phyloP scores from a whole-genome alignment of 148 eudicot species.

The Drosera capensis region DNA sequence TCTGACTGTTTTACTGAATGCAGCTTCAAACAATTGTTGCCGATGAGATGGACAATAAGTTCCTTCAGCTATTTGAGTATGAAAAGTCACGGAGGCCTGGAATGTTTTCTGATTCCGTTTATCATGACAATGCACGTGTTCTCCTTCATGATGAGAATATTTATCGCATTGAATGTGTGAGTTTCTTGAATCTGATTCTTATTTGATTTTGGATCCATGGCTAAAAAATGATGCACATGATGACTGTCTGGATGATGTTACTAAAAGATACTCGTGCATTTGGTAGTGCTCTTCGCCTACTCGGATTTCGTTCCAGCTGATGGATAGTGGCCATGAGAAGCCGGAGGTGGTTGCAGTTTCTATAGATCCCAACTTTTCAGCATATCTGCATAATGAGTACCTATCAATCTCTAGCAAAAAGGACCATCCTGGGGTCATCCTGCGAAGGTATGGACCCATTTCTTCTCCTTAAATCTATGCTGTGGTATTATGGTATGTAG shows the following conservation, averaged over 20 bases:
- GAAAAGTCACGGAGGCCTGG: slow-evolving; percentile 61
- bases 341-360: slow-evolving; percentile 81
- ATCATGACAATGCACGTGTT: slow-evolving; percentile 82
- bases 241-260: slow-evolving; percentile 1
- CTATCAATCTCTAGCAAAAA: slow-evolving; percentile 36
- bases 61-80: slow-evolving; percentile 71
- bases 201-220: not conserved
- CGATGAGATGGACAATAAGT: slow-evolving; percentile 76
- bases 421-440: slow-evolving; percentile 38
- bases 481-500: no score
- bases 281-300: slow-evolving; percentile 47
- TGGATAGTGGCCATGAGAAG: slow-evolving; percentile 78
- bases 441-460: slow-evolving; percentile 79
- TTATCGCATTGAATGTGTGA: slow-evolving; percentile 75
- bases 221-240: not conserved
- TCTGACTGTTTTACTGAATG: slow-evolving; percentile 7
- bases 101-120: slow-evolving; percentile 55
- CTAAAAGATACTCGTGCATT: slow-evolving; percentile 5
- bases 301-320: slow-evolving; percentile 55
- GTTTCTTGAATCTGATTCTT: slow-evolving; percentile 12
- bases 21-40: slow-evolving; percentile 85
- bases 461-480: no score
- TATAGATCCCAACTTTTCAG: slow-evolving; percentile 68
- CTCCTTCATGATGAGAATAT: slow-evolving; percentile 84
- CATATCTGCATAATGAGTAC: slow-evolving; percentile 62